These are phyloP conservation scores for Hexamita inflata DNA, from an alignment of 208 protist species.

Conservation along the genomic window DNA sequence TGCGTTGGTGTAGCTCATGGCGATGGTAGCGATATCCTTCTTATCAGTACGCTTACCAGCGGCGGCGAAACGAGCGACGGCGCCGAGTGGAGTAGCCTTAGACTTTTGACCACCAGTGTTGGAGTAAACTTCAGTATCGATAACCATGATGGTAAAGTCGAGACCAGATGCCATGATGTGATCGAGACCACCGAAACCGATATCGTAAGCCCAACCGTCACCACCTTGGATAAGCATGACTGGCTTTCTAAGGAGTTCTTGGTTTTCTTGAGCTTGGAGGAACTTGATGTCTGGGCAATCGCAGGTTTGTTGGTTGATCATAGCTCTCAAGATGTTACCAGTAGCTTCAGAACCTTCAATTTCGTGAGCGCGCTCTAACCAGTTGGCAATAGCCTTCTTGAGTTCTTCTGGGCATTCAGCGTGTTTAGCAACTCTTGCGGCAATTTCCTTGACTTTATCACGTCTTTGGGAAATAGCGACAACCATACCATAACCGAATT, in stretches of 20 bases:
- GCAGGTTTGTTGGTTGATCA: not conserved
- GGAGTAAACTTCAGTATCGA: constrained; percentile 54
- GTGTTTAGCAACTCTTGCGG: not conserved
- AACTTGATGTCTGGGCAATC: not conserved
- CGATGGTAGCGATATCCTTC: constrained; percentile 47
- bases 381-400: not conserved
- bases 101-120: constrained; percentile 53
- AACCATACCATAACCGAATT: constrained; percentile 41
- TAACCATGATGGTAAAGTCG: constrained; percentile 40
- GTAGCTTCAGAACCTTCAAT: not conserved
- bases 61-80: constrained; percentile 43
- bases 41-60: constrained; percentile 43
- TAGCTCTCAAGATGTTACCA: not conserved
- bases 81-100: constrained; percentile 44
- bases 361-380: not conserved
- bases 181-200: constrained; percentile 52
- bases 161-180: constrained; percentile 42
- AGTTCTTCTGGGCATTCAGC: no score
- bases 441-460: not conserved
- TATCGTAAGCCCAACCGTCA: constrained; percentile 56
- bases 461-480: constrained; percentile 25
- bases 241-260: constrained; percentile 39
- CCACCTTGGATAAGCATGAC: constrained; percentile 28
- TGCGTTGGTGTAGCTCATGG: constrained; percentile 39
- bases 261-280: no score